phyloP scores from a whole-genome alignment of 2,329 filamentous ascomycete species.

The Colletotrichum chlorophyti region DNA sequence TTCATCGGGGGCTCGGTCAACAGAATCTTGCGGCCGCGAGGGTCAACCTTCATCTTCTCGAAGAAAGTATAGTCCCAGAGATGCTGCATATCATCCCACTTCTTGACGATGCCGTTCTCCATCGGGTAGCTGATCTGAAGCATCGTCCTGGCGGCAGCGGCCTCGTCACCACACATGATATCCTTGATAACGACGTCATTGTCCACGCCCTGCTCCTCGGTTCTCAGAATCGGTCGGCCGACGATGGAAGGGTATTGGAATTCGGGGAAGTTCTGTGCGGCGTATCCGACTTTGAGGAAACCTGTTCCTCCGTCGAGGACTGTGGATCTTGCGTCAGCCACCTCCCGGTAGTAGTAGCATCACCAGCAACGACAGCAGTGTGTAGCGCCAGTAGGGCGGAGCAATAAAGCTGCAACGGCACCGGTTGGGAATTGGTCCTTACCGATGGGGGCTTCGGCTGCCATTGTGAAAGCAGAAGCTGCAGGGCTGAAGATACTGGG shows the following conservation, averaged over 20 bases:
- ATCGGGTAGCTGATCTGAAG: constrained; percentile 99
- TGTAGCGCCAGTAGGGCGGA: too few relatives aligned
- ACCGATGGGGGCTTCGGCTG: constrained; percentile 64
- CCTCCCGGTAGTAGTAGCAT: constrained; percentile 11
- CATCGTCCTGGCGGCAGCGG: constrained; percentile 93
- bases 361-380: not conserved
- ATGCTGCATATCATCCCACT: constrained; percentile 99
- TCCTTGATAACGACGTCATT: constrained; percentile 81
- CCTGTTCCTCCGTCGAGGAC: constrained; percentile 99
- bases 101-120: constrained; percentile 99
- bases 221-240: constrained; percentile 94
- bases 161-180: constrained; percentile 99
- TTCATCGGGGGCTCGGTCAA: constrained; percentile 98
- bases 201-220: constrained; percentile 76
- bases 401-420: not conserved
- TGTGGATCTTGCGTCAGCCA: constrained; percentile 45
- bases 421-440: constrained; percentile 35
- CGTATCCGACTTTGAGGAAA: constrained; percentile 99
- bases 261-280: constrained; percentile 98
- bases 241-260: constrained; percentile 98
- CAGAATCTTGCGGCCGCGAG: constrained; percentile 92
- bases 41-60: constrained; percentile 95
- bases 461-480: constrained; percentile 47
- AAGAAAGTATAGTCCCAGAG: constrained; percentile 99
- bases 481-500: constrained; percentile 6